Percentiles rank a stretch among this genome's conserved stretches.
These are phyloP conservation scores for Cryptococcus depauperatus DNA, from an alignment of 1,284 basidiomycete species.

Conservation along the genomic window DNA sequence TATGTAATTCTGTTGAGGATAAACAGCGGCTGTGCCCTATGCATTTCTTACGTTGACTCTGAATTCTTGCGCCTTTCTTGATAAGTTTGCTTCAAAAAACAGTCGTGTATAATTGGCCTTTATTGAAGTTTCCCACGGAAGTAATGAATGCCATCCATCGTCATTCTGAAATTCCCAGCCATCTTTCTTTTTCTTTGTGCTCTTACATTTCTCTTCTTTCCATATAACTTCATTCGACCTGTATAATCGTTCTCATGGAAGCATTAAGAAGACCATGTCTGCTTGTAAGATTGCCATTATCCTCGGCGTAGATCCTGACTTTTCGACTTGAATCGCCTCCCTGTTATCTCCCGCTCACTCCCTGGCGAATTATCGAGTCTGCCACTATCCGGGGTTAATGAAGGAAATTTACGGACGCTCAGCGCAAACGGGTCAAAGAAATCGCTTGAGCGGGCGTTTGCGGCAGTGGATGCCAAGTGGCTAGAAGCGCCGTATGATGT, in stretches of 20 bases:
- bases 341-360: constrained; percentile 33
- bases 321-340: constrained; percentile 30
- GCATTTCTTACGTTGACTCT: not conserved
- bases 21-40: constrained; percentile 1
- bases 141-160: too few species aligned
- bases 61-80: too few species aligned
- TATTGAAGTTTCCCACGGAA: too few species aligned
- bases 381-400: constrained; percentile 18
- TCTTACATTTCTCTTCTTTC: too few species aligned
- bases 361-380: constrained; percentile 28
- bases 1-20: constrained; percentile 1
- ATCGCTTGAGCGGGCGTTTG: constrained; percentile 26
- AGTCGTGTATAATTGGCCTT: too few species aligned
- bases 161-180: too few species aligned
- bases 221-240: too few species aligned
- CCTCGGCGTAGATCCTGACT: constrained; percentile 37
- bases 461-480: constrained; percentile 27
- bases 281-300: constrained; percentile 28
- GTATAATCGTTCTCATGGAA: too few species aligned
- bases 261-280: too few species aligned
- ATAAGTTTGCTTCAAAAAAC: too few species aligned
- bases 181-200: too few species aligned
- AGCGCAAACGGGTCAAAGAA: constrained; percentile 23
- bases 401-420: constrained; percentile 21
- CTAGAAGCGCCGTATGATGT: constrained; percentile 32